phyloP scores from a whole-genome alignment of 1,139 yeast species.

The Geotrichum bryndzae region DNA sequence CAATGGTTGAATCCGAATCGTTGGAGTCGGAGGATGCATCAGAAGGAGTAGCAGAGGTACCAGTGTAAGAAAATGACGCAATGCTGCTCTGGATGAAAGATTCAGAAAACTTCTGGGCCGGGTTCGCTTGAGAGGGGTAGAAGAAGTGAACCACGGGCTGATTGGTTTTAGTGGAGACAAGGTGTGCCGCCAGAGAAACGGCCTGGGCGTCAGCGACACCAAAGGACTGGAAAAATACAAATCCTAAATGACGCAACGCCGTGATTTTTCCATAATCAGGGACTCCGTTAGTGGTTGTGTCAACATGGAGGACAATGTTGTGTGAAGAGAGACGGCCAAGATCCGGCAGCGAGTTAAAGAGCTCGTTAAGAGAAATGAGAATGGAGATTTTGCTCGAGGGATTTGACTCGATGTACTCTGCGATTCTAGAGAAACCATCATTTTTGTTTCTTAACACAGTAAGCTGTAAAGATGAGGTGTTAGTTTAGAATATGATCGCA shows the following conservation, averaged over 20 bases:
- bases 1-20: not conserved
- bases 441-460: slow-evolving; percentile 42
- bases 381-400: slow-evolving; percentile 28
- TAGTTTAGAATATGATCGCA: not conserved
- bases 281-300: slow-evolving; percentile 23
- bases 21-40: not conserved
- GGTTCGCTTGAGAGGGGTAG: slow-evolving; percentile 18
- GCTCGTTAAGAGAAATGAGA: slow-evolving; percentile 47
- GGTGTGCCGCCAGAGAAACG: slow-evolving; percentile 51
- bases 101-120: slow-evolving; percentile 13
- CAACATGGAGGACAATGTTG: slow-evolving; percentile 57
- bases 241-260: slow-evolving; percentile 63
- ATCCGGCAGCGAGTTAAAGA: slow-evolving; percentile 55
- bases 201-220: slow-evolving; percentile 48
- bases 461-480: slow-evolving; percentile 22
- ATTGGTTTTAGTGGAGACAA: slow-evolving; percentile 45
- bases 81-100: slow-evolving; percentile 22
- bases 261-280: slow-evolving; percentile 60
- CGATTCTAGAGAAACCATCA: slow-evolving; percentile 50
- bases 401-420: slow-evolving; percentile 23
- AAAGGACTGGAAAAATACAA: slow-evolving; percentile 60
- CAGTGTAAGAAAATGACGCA: slow-evolving; percentile 16
- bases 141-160: slow-evolving; percentile 67
- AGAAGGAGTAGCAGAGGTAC: not conserved
- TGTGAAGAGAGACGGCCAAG: slow-evolving; percentile 44